These are phyloP conservation scores for Wickerhamiella allomyrinae DNA, from an alignment of 805 yeast species.

Conservation along the genomic window DNA sequence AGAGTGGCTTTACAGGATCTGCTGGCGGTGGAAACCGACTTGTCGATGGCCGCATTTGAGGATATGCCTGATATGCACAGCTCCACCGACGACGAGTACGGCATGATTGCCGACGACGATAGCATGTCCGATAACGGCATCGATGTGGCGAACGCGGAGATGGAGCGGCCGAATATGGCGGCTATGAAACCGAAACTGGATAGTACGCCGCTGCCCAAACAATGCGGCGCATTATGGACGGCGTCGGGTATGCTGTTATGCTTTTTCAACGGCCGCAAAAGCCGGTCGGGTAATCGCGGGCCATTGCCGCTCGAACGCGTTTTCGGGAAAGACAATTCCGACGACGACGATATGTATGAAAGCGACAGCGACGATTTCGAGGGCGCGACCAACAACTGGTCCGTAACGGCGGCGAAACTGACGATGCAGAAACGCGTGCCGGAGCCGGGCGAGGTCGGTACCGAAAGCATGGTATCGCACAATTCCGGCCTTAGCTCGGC, in stretches of 20 bases:
- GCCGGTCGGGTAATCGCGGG: slow-evolving; percentile 15
- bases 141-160: slow-evolving; percentile 23
- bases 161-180: not conserved
- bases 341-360: slow-evolving; percentile 10
- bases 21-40: slow-evolving; percentile 25
- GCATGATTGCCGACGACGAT: not conserved
- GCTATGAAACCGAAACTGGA: slow-evolving; percentile 35
- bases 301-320: slow-evolving; percentile 16
- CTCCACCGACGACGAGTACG: slow-evolving; percentile 19
- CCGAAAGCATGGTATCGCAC: not conserved
- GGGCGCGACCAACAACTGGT: slow-evolving; percentile 10
- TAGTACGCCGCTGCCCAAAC: slow-evolving; percentile 82
- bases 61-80: slow-evolving; percentile 16
- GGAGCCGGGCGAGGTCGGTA: not conserved
- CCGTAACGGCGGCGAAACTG: slow-evolving; percentile 5
- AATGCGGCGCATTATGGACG: slow-evolving; percentile 87
- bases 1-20: slow-evolving; percentile 14
- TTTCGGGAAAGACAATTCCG: slow-evolving; percentile 16
- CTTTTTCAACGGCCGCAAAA: slow-evolving; percentile 50
- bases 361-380: slow-evolving; percentile 17
- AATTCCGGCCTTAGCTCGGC: slow-evolving; percentile 25
- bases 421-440: not conserved
- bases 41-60: slow-evolving; percentile 5
- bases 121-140: slow-evolving; percentile 24
- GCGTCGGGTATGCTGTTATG: slow-evolving; percentile 65